phyloP scores from a whole-genome alignment of 805 yeast genomes.

The Pichia californica region DNA sequence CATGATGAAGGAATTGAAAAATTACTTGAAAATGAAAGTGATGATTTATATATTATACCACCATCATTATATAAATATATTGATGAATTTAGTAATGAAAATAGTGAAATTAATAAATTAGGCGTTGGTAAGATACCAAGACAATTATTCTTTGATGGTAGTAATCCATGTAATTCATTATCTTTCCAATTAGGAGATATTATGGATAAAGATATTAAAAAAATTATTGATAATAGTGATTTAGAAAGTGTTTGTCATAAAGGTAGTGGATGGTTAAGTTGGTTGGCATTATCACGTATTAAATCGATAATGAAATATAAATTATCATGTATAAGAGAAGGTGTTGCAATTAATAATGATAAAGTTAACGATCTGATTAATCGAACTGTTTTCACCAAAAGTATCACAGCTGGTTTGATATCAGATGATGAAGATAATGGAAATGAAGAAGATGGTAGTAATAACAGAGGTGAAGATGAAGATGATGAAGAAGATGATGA shows the following conservation, averaged over 20 bases:
- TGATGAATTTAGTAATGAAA: slow-evolving; percentile 19
- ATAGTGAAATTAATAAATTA: slow-evolving; percentile 18
- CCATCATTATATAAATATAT: slow-evolving; percentile 17
- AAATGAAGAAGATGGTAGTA: slow-evolving; percentile 24
- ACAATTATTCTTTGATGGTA: slow-evolving; percentile 65
- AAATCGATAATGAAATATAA: slow-evolving; percentile 70
- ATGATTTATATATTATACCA: slow-evolving; percentile 22
- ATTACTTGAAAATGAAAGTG: slow-evolving; percentile 19
- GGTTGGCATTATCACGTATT: slow-evolving; percentile 53
- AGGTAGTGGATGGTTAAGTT: slow-evolving; percentile 76
- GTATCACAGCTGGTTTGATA: slow-evolving; percentile 12
- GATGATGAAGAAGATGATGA: slow-evolving; percentile 8
- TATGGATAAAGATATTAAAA: slow-evolving; percentile 52
- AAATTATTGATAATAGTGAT: slow-evolving; percentile 34
- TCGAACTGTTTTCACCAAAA: slow-evolving; percentile 23
- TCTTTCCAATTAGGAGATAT: slow-evolving; percentile 78
- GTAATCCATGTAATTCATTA: slow-evolving; percentile 57
- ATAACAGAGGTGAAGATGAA: slow-evolving; percentile 20
- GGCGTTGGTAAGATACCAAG: slow-evolving; percentile 31
- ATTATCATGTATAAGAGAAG: slow-evolving; percentile 51
- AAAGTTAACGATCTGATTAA: slow-evolving; percentile 38
- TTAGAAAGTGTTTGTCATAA: slow-evolving; percentile 42
- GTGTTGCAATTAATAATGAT: slow-evolving; percentile 37
- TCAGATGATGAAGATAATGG: slow-evolving; percentile 23
- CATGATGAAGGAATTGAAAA: slow-evolving; percentile 20